Conservation (phyloP, 78 protist species). For the Parvularia atlantis region DNA sequence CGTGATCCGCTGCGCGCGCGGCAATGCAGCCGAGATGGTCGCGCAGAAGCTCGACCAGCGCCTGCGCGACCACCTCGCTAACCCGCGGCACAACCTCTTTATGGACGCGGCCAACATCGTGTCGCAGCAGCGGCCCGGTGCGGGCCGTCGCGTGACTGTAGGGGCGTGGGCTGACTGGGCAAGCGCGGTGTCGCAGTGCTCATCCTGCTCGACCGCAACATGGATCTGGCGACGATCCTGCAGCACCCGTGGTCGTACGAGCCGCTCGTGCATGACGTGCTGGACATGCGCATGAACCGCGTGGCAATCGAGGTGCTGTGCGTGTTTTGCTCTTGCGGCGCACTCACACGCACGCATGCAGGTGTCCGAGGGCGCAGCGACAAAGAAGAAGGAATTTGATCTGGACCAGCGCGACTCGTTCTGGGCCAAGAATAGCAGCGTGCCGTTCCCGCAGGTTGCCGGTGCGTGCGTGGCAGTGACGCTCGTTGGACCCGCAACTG, state of each 20-base stretch:
- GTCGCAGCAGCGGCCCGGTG: too few relatives aligned
- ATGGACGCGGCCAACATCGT: too few relatives aligned
- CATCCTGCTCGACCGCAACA: conserved; percentile 54
- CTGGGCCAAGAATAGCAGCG: conserved; percentile 46
- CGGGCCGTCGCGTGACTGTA: background rate
- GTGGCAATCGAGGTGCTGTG: too few relatives aligned
- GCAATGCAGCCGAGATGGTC: conserved; percentile 61
- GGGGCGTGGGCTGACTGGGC: too few relatives aligned
- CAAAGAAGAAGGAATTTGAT: conserved; percentile 15
- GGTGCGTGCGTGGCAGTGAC: conserved; percentile 18
- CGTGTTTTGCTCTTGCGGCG: too few relatives aligned
- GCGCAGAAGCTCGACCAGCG: conserved; percentile 35
- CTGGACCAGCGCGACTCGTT: conserved; percentile 58
- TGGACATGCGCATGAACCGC: too few relatives aligned
- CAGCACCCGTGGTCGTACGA: conserved; percentile 82
- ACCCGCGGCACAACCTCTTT: background rate
- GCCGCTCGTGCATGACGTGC: conserved; percentile 66
- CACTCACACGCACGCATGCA: too few relatives aligned
- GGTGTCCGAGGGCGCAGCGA: background rate
- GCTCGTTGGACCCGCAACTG: too few relatives aligned
- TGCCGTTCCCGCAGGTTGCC: conserved; percentile 65
- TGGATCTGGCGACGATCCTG: conserved; percentile 60
- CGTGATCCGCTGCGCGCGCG: too few relatives aligned
- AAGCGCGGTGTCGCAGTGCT: too few relatives aligned
- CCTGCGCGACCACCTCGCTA: conserved; percentile 17